Percentiles rank a stretch among this genome's conserved stretches.
These are phyloP conservation scores for Mortierella sp. DNA, from an alignment of 371 early-diverging fungal genomes.

Conservation along the genomic window DNA sequence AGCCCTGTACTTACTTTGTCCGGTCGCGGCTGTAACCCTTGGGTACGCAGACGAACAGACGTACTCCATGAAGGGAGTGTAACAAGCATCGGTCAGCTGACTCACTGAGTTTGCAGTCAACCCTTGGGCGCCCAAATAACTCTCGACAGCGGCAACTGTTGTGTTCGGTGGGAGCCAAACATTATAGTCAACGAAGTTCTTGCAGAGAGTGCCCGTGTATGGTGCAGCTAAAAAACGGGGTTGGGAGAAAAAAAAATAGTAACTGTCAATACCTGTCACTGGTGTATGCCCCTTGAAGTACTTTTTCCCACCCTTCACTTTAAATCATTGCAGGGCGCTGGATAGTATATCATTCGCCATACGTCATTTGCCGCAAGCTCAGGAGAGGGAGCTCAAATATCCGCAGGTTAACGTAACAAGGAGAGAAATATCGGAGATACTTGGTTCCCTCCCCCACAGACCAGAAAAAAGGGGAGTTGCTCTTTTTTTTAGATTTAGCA, in stretches of 20 bases:
- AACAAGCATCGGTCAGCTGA: conserved; percentile 21
- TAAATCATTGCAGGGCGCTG: too few relatives aligned
- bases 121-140: not conserved
- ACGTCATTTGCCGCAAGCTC: too few relatives aligned
- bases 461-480: too few relatives aligned
- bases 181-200: conserved; percentile 32
- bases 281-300: not conserved
- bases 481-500: too few relatives aligned
- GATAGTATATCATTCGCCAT: too few relatives aligned
- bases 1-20: not conserved
- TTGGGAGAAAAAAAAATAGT: not conserved
- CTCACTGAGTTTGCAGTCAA: not conserved
- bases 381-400: too few relatives aligned
- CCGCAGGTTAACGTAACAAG: too few relatives aligned
- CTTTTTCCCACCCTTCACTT: not conserved
- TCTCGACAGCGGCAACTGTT: conserved; percentile 29
- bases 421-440: too few relatives aligned
- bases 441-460: too few relatives aligned
- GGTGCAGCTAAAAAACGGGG: conserved; percentile 13
- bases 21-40: conserved; percentile 3
- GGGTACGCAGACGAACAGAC: conserved; percentile 44
- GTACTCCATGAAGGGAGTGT: conserved; percentile 26
- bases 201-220: conserved; percentile 40
- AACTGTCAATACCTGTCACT: not conserved
- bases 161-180: conserved; percentile 47